Conservation (phyloP, 129 eudicot genomes). For the Ambrosia artemisiifolia region DNA sequence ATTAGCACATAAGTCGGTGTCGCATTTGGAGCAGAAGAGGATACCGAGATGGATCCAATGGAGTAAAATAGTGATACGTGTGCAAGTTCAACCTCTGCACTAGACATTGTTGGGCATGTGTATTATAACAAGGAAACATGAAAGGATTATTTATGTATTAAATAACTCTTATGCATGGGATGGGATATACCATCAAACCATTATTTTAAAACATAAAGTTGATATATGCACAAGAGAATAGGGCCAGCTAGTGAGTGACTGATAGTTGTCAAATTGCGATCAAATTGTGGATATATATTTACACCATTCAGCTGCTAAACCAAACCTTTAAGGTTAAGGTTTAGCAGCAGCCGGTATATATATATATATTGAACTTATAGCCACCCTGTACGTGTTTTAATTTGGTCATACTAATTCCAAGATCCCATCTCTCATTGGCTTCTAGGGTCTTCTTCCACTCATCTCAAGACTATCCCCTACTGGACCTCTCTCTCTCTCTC, state of each 20-base stretch:
- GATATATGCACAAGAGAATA: constrained; percentile 7
- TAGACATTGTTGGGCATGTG: constrained; percentile 36
- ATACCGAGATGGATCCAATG: constrained; percentile 33
- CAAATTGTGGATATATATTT: constrained; percentile 43
- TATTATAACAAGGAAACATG: constrained; percentile 39
- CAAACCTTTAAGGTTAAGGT: neutral
- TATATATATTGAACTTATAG: no score
- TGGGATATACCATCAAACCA: constrained; percentile 7
- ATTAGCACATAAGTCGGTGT: constrained; percentile 6
- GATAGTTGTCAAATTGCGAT: constrained; percentile 26
- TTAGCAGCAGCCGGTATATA: constrained; percentile 2
- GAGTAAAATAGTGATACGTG: constrained; percentile 36
- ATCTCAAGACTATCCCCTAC: neutral
- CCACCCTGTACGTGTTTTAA: neutral
- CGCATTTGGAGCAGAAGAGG: constrained; percentile 8
- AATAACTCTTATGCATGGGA: constrained; percentile 29
- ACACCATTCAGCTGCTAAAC: constrained; percentile 48
- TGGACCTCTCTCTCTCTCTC: neutral
- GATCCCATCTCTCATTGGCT: constrained; percentile 60
- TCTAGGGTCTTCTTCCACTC: constrained; percentile 44
- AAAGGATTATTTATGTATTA: constrained; percentile 8
- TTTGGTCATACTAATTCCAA: constrained; percentile 31
- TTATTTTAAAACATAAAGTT: neutral
- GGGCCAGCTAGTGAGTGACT: neutral
- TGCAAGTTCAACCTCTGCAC: constrained; percentile 30